Evolutionary conservation across 2,329 filamentous ascomycete genomes (phyloP), one percentile per base, ranked within the genome.

Genomic region (Ophiostoma populinum): DNA sequence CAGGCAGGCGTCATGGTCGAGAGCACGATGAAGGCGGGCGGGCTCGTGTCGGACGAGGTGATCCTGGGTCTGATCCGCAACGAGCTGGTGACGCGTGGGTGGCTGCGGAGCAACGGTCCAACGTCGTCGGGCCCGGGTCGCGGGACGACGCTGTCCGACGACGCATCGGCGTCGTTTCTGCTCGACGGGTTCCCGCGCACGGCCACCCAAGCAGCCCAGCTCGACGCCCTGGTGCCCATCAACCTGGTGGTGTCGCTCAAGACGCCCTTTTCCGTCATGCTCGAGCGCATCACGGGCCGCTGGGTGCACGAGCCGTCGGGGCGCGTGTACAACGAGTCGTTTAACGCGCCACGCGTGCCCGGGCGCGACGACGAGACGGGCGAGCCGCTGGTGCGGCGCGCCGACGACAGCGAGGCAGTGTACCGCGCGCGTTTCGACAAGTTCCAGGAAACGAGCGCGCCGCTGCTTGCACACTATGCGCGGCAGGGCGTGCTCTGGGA

Each of bases 181-280:
- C 77, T 98, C 35, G 90, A 98, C 53, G 90, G 90, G 12, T 98
- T 95, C 56, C 90, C 90, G 2, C 79, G 90, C 44, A 98, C 82
- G 6, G 79, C 80, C 1, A 52, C 62, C 3, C 90, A 98, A 57
- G 90, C 86, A 19, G 55, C 59, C 27, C 75, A 75, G 38, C 68
- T 95, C 32, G 85, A 92, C 51, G 59, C 62, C 30, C 65, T 94
- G 22, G 70, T 95, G 21, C 85, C 87, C n/a, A 86, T 98, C 53
- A 98, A 98, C 56, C 70, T 94, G 41, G 90, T 85, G 32, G 77
- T 94, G 40, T 83, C 80, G 37, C 65, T 95, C 46, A 69, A 78
- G 50, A 95, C 87, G 0, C 90, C 90, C 0, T 71, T 80, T 22
- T 70, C 78, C 7, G 81, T 94, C 41, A 85, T 98, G 41, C 67